Evolutionary conservation across 2,329 filamentous ascomycete species (phyloP).

Genomic region (Xylaria sp.): DNA sequence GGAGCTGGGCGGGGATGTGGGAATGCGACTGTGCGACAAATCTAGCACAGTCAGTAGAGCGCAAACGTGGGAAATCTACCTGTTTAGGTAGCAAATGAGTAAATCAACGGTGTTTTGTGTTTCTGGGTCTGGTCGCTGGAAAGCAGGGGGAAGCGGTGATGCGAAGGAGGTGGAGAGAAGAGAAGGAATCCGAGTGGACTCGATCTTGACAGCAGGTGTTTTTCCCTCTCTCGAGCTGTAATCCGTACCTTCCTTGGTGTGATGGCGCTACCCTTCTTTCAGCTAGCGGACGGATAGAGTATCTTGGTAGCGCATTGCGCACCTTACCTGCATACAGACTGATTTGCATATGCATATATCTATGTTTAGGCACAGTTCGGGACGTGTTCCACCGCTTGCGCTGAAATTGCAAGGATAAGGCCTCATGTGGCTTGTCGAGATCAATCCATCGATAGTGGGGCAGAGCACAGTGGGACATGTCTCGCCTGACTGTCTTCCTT

Average conservation of each 20-base stretch:
- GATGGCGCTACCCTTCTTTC: too few species aligned
- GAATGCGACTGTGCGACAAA: constrained; percentile 46
- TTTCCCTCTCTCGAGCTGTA: too few species aligned
- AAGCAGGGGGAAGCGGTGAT: neutral
- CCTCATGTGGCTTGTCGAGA: too few species aligned
- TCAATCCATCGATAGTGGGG: too few species aligned
- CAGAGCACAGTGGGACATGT: too few species aligned
- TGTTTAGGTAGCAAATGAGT: neutral
- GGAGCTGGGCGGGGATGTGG: constrained; percentile 29
- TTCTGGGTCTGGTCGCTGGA: constrained; percentile 10
- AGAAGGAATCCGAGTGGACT: neutral
- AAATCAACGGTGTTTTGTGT: neutral
- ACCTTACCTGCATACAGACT: neutral
- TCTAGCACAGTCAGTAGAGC: constrained; percentile 46
- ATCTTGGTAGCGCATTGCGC: neutral
- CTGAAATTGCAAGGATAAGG: too few species aligned
- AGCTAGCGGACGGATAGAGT: neutral
- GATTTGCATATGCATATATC: too few species aligned
- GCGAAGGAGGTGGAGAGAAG: constrained; percentile 1
- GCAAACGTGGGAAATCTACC: neutral
- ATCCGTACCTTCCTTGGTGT: too few species aligned
- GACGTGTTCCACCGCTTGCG: too few species aligned
- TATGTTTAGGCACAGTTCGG: too few species aligned
- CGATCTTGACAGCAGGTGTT: too few species aligned
- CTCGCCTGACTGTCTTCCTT: too few species aligned